Conservation (phyloP, 306 rosid species). For the Castanea mollissima region DNA sequence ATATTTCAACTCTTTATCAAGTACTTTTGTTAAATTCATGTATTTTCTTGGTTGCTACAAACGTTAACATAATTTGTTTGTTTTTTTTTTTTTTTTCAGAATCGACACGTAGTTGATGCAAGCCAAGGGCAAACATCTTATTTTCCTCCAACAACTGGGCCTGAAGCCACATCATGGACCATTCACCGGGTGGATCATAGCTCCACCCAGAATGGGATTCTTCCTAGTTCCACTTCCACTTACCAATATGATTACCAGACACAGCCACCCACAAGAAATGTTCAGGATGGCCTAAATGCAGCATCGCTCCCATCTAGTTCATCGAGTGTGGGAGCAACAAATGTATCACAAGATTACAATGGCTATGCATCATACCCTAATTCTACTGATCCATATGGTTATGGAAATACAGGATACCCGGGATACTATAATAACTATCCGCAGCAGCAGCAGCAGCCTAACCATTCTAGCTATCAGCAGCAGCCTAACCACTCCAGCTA, state of each 20-base stretch:
- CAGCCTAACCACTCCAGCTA: conserved; percentile 46
- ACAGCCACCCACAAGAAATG: conserved; percentile 64
- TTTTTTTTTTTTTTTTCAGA: conserved; percentile 37
- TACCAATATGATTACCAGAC: conserved; percentile 71
- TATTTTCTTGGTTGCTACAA: neutral
- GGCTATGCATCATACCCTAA: conserved; percentile 78
- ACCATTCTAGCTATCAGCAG: conserved; percentile 61
- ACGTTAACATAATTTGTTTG: neutral
- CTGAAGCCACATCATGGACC: conserved; percentile 69
- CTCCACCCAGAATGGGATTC: conserved; percentile 64
- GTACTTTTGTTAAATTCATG: neutral
- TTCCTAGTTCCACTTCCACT: conserved; percentile 54
- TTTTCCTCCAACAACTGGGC: conserved; percentile 47
- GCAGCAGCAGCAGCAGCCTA: conserved; percentile 76
- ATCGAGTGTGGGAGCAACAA: conserved; percentile 83
- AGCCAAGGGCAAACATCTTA: conserved; percentile 60
- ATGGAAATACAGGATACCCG: conserved; percentile 81
- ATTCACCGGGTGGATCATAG: conserved; percentile 40
- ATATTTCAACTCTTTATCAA: neutral
- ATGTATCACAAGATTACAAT: conserved; percentile 82
- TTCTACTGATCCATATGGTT: conserved; percentile 83
- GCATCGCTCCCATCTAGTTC: conserved; percentile 76
- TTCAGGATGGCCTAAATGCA: conserved; percentile 59
- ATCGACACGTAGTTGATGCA: conserved; percentile 44
- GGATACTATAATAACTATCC: conserved; percentile 82